These are phyloP conservation scores for Verticillium nonalfalfae DNA, from an alignment of 2,329 filamentous ascomycete genomes.

Conservation along the genomic window DNA sequence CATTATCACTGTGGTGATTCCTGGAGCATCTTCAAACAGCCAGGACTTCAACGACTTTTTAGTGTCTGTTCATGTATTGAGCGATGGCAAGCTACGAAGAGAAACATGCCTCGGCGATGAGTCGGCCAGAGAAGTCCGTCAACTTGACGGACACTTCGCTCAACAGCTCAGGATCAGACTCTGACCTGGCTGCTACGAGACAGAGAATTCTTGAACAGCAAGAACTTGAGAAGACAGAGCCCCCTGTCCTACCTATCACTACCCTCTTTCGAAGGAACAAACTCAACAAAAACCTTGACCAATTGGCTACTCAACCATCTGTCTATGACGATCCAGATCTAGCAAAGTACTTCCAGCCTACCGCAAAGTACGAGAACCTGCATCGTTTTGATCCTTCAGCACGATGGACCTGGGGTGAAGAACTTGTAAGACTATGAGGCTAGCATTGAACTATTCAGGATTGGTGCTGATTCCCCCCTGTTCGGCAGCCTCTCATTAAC, in stretches of 20 bases:
- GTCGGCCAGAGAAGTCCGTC: not conserved
- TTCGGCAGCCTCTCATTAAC: conserved; percentile 12
- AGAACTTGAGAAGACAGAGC: conserved; percentile 1
- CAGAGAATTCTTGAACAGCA: not conserved
- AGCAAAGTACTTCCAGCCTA: conserved; percentile 4
- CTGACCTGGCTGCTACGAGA: not conserved
- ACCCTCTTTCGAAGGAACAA: not conserved
- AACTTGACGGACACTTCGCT: not conserved
- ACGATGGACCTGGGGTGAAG: conserved; percentile 4
- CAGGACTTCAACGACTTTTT: not conserved
- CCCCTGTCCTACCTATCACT: not conserved
- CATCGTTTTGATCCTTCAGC: conserved; percentile 8
- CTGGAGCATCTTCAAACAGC: not conserved
- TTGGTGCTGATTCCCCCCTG: not conserved
- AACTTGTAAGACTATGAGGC: not conserved
- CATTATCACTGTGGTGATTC: not conserved
- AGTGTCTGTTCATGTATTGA: too few species aligned
- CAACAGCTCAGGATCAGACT: not conserved
- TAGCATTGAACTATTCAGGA: not conserved
- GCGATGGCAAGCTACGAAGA: not conserved
- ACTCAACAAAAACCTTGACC: not conserved
- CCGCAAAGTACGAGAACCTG: not conserved
- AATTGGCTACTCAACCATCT: conserved; percentile 3
- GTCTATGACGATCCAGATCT: conserved; percentile 5
- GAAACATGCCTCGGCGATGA: not conserved